Percentiles rank a stretch among this genome's conserved stretches.
phyloP scores from a whole-genome alignment of 2,329 filamentous ascomycete genomes.

The Xylariaceae sp. region DNA sequence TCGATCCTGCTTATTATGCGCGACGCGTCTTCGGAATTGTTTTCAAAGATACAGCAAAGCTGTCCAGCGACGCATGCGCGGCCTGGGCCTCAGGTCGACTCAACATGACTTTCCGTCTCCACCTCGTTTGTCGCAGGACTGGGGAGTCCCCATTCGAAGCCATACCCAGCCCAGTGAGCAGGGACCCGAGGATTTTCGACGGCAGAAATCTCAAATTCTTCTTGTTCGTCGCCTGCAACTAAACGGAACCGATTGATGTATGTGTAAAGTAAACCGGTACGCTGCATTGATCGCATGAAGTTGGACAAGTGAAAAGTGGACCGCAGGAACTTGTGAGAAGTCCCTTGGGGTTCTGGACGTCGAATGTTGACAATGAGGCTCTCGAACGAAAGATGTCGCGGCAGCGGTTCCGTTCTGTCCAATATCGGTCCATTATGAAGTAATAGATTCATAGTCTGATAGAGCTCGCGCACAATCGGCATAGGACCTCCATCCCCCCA shows the following conservation, averaged over 20 bases:
- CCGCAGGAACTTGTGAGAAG: neutral
- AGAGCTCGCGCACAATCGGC: slow-evolving; percentile 2
- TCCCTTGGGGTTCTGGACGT: neutral
- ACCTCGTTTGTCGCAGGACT: too few relatives aligned
- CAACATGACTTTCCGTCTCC: too few relatives aligned
- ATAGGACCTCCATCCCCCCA: neutral
- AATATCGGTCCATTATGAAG: slow-evolving; percentile 3
- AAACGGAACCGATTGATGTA: neutral
- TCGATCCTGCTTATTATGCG: too few relatives aligned
- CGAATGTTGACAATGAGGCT: neutral
- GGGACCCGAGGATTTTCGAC: neutral
- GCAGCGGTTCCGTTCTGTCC: neutral
- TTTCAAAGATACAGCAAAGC: too few relatives aligned
- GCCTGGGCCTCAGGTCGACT: too few relatives aligned
- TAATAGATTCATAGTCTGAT: slow-evolving; percentile 1
- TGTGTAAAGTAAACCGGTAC: neutral
- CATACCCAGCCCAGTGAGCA: neutral
- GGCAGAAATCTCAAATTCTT: neutral
- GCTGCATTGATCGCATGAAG: neutral
- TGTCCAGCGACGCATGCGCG: too few relatives aligned
- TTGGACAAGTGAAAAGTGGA: neutral
- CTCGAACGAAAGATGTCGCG: neutral
- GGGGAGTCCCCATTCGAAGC: neutral
- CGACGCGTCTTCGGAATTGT: too few relatives aligned
- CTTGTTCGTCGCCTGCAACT: neutral